phyloP scores from a whole-genome alignment of 805 yeast species.

The Candida loeiensis region DNA sequence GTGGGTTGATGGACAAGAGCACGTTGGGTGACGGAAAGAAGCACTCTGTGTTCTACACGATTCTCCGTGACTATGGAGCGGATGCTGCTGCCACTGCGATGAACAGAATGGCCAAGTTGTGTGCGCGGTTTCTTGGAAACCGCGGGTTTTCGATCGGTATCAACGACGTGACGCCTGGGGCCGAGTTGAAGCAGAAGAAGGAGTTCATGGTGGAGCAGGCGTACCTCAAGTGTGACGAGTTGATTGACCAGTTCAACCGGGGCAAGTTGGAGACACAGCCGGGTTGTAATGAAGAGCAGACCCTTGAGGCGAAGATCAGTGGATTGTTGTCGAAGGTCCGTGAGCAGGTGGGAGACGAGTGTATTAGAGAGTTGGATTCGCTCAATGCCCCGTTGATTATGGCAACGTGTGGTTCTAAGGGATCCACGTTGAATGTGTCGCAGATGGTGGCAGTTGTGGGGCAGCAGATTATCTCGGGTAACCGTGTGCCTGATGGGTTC shows the following conservation, averaged over 20 bases:
- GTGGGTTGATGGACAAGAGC: conserved; percentile 97
- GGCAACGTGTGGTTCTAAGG: conserved; percentile 99
- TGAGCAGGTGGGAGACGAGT: conserved; percentile 98
- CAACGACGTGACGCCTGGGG: conserved; percentile 93
- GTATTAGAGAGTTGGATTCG: conserved; percentile 85
- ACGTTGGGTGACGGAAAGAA: conserved; percentile 97
- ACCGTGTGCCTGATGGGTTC: conserved; percentile 99
- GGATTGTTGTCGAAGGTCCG: conserved; percentile 94
- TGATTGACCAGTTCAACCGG: conserved; percentile 69
- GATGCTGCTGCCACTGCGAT: conserved; percentile 92
- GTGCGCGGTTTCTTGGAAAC: conserved; percentile 92
- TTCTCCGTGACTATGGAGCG: conserved; percentile 94
- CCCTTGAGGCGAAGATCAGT: conserved; percentile 95
- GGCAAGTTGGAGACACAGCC: conserved; percentile 98
- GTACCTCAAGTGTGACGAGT: conserved; percentile 84
- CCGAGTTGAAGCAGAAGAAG: conserved; percentile 67
- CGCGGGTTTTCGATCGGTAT: conserved; percentile 97
- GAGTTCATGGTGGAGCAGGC: conserved; percentile 89
- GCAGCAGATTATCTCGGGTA: conserved; percentile 97
- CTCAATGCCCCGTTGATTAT: conserved; percentile 94
- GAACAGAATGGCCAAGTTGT: conserved; percentile 99
- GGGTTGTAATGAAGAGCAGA: conserved; percentile 98
- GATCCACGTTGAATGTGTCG: conserved; percentile 95
- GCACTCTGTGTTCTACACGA: conserved; percentile 92
- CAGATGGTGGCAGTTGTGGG: conserved; percentile 99